Evolutionary conservation across 2,329 filamentous ascomycete species (phyloP).

Genomic region (Macrophomina phaseolina): DNA sequence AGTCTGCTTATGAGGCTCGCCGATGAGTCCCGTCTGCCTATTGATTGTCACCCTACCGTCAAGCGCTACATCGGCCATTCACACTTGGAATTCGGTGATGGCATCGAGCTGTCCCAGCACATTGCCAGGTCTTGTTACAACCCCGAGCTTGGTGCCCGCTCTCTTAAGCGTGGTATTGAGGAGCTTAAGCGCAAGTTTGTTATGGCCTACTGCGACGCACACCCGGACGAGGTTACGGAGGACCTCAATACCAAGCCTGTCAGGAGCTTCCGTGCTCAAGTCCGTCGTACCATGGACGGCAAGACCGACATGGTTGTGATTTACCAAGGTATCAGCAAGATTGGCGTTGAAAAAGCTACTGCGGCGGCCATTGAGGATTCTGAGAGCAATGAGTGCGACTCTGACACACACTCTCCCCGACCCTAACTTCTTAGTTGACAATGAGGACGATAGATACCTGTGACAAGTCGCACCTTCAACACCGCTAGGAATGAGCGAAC

Average conservation of each 20-base stretch:
- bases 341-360: too few relatives aligned
- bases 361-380: not conserved
- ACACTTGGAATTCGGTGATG: slow-evolving; percentile 2
- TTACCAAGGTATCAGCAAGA: not conserved
- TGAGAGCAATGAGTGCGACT: not conserved
- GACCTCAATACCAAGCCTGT: not conserved
- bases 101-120: not conserved
- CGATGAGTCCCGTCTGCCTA: slow-evolving; percentile 33
- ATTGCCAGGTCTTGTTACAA: slow-evolving; percentile 2
- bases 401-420: not conserved
- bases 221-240: not conserved
- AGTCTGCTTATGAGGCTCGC: slow-evolving; percentile 49
- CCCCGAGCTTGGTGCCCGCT: slow-evolving; percentile 8
- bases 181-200: slow-evolving; percentile 11
- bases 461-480: not conserved
- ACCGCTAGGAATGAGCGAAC: not conserved
- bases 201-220: not conserved
- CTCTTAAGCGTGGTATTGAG: slow-evolving; percentile 1
- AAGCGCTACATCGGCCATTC: slow-evolving; percentile 15
- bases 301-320: not conserved
- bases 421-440: not conserved
- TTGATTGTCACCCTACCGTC: slow-evolving; percentile 32
- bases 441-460: not conserved
- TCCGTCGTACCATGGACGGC: slow-evolving; percentile 3
- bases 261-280: not conserved